Base-by-base conservation (phyloP, 306 rosid genomes). In the Vachellia collinsii region DNA sequence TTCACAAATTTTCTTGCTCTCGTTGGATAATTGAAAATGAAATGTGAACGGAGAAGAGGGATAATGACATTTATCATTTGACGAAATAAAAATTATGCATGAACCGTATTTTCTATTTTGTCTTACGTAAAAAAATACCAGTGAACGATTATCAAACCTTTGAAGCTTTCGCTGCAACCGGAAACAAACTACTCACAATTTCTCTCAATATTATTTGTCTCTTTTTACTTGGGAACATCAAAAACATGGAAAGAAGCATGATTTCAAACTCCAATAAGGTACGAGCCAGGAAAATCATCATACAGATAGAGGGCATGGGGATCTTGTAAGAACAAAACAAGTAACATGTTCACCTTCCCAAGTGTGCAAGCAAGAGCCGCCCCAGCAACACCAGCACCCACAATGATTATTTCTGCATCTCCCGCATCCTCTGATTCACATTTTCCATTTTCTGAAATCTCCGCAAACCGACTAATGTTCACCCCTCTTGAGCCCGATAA, bases 341-440 rank as follows among this genome's bases (percentile, higher is more conserved):
- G 36, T 39, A 68, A 51, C 3, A 3, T 11, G 34, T 37, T 1
- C 61, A 94, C 98, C 97, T 92, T 94, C 50, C 82, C 97, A 80
- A 94, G 97, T 20, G 97, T 91, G 79, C 86, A 87, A 87, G 98
- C 97, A 68, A 94, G 97, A 80, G 98, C 98, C 7, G 97, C 90
- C 44, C 98, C 98, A 43, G 97, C 97, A 76, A 94, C 98, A 1
- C 97, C 98, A 23, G 98, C 98, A 48, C 98, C 97, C 6, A 94
- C 97, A 69, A 92, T 82, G 83, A 94, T 81, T 53, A 94, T 84
- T 43, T 92, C 97, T 0, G 85, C 38, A 0, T 54, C 23, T 25
- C 50, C 82, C 1, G 13, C 74, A 37, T 79, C 70, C 37, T 79
- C 79, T 17, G 75, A 69, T 38, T 37, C 51, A 8, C 23, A 78